Percentiles rank a stretch among this genome's conserved stretches.
Evolutionary conservation across 371 early-diverging fungal genomes (phyloP).

Genomic region (Blakeslea trispora): DNA sequence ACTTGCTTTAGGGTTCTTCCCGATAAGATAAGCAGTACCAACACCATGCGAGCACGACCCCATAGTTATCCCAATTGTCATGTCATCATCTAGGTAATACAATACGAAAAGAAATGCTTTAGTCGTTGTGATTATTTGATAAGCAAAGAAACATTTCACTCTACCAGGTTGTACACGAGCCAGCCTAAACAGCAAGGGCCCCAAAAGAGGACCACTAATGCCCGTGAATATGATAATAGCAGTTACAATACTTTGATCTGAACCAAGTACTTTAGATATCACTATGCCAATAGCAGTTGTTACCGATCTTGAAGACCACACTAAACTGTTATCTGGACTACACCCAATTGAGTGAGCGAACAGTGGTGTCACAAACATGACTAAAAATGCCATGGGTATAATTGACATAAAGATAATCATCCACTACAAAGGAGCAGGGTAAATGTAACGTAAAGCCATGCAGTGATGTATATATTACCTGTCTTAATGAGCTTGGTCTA

Average conservation of each 20-base stretch:
- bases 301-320: conserved; percentile 29
- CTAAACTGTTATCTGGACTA: conserved; percentile 25
- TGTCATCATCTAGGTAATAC: conserved; percentile 31
- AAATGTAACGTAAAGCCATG: neutral
- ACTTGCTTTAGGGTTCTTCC: conserved; percentile 27
- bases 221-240: conserved; percentile 36
- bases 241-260: conserved; percentile 29
- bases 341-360: conserved; percentile 34
- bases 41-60: conserved; percentile 37
- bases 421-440: conserved; percentile 14
- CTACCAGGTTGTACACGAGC: conserved; percentile 30
- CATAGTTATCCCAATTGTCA: conserved; percentile 40
- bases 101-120: neutral
- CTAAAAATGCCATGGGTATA: conserved; percentile 22
- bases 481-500: conserved; percentile 16
- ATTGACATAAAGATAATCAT: conserved; percentile 18
- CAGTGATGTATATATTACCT: conserved; percentile 15
- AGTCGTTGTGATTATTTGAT: neutral
- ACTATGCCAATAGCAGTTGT: conserved; percentile 45
- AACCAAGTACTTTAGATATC: conserved; percentile 26
- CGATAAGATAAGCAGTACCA: conserved; percentile 34
- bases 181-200: conserved; percentile 22
- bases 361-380: conserved; percentile 37
- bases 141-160: neutral
- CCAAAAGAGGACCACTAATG: conserved; percentile 31